Conservation (phyloP, 495 filamentous ascomycete species). For the Daldinia childiae region DNA sequence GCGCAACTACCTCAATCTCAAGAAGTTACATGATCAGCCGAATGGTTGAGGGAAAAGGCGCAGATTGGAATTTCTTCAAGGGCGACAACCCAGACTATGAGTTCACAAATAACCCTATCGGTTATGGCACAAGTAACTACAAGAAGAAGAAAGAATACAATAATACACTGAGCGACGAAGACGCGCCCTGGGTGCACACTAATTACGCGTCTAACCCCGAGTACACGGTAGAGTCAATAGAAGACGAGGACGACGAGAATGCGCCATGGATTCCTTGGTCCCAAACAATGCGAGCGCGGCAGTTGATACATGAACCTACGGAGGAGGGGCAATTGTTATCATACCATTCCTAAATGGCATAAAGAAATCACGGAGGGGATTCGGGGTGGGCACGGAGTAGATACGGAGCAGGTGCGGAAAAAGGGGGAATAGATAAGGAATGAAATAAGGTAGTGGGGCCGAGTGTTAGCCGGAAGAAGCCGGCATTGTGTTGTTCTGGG, state of each 20-base stretch:
- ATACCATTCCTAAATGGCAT: not conserved
- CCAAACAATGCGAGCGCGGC: not conserved
- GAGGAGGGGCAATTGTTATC: not conserved
- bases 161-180: not conserved
- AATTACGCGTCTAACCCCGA: not conserved
- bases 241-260: not conserved
- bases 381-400: no score
- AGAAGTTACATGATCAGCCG: not conserved
- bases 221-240: not conserved
- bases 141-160: not conserved
- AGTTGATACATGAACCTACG: not conserved
- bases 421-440: not conserved
- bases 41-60: not conserved
- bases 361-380: no score
- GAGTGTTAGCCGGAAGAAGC: slow-evolving; percentile 4
- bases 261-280: slow-evolving; percentile 1
- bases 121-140: not conserved
- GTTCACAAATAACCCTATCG: not conserved
- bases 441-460: slow-evolving; percentile 18
- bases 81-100: not conserved
- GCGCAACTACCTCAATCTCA: not conserved
- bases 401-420: not conserved
- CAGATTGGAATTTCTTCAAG: not conserved
- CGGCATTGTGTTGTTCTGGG: not conserved
- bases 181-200: not conserved